These are phyloP conservation scores for Cyclotella cryptica DNA, from an alignment of 108 stramenopile genomes.

Conservation along the genomic window DNA sequence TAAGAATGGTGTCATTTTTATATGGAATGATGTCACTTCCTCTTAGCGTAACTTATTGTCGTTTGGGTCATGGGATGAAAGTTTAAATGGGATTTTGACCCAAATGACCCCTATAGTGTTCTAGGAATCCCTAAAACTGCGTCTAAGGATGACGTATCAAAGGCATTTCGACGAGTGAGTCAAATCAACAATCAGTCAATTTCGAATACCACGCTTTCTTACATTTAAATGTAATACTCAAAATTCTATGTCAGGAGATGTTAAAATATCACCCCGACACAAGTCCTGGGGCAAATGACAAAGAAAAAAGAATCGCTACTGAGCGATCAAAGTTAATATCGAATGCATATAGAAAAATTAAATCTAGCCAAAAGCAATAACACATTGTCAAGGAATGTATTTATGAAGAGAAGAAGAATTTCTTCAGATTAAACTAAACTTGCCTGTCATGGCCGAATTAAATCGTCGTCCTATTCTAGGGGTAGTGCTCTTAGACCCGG, in stretches of 20 bases:
- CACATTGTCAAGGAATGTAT: not conserved
- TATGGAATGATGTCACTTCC: not conserved
- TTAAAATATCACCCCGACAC: slow-evolving; percentile 81
- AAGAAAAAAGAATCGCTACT: slow-evolving; percentile 63
- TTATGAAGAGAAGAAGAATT: not conserved
- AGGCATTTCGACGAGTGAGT: slow-evolving; percentile 72
- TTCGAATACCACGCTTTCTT: not conserved
- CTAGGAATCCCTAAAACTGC: slow-evolving; percentile 65
- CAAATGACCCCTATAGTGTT: slow-evolving; percentile 82
- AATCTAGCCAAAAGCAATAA: slow-evolving; percentile 40
- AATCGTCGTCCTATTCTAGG: too few relatives aligned
- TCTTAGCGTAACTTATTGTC: not conserved
- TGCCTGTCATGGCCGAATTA: not conserved
- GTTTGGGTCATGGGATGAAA: slow-evolving; percentile 4
- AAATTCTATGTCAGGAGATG: slow-evolving; percentile 56
- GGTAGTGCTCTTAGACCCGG: not conserved
- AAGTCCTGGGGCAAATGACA: slow-evolving; percentile 67
- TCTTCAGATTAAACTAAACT: not conserved
- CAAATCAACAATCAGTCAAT: not conserved
- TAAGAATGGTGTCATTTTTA: slow-evolving; percentile 31
- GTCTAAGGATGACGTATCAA: slow-evolving; percentile 76
- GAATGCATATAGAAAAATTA: slow-evolving; percentile 84
- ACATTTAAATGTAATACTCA: too few relatives aligned
- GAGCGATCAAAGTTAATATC: slow-evolving; percentile 84
- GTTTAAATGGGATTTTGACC: slow-evolving; percentile 84